Base-by-base conservation (phyloP, 495 filamentous ascomycete species). In the Trichocladium antarcticum region DNA sequence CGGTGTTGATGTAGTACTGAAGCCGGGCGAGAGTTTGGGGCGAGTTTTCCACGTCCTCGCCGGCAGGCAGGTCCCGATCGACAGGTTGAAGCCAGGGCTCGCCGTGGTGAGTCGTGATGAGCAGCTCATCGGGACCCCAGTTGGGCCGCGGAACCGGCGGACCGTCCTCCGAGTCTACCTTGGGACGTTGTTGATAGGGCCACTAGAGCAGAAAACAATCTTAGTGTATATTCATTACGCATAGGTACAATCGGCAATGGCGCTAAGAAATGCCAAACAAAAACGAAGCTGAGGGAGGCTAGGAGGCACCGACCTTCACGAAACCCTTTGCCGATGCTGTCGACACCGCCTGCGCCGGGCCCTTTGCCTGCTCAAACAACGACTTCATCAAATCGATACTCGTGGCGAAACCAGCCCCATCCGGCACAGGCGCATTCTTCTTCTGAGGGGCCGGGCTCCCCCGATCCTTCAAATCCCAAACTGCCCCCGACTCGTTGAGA, bases 361-460 rank as follows among this genome's bases (percentile, higher is more conserved):
- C 65, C 58, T 68, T 75, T 9, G 81, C 77, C 55, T 79, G 73
- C 42, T 77, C 79, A 63, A 89, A 94, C 40, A 95, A 61, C 38
- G 87, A 93, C 57, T 93, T 84, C 88, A 94, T 93, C 64, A 95
- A 60, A 68, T 94, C 88, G 60, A 94, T 89, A 56, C 80, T 85
- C 17, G 79, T 89, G 5, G 77, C 69, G 60, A 94, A 87, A 0
- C 75, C 76, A 42, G 75, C 74, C 42, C 74, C 70, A 40, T 75
- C 74, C 10, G 67, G 56, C 7, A 70, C 65, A 63, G 61, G 37
- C 59, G 62, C 48, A 53, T 60, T 53, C 57, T 63, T 53, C 57
- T 63, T 49, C 38, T 61, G 53, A 6, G 58, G 62, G 22, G 56
- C 58, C 8, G 62, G 62, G 39, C 62, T 65, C 22, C 62, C 62